These are phyloP conservation scores for Ganoderma meredithae DNA, from an alignment of 1,284 basidiomycete species.

Conservation along the genomic window DNA sequence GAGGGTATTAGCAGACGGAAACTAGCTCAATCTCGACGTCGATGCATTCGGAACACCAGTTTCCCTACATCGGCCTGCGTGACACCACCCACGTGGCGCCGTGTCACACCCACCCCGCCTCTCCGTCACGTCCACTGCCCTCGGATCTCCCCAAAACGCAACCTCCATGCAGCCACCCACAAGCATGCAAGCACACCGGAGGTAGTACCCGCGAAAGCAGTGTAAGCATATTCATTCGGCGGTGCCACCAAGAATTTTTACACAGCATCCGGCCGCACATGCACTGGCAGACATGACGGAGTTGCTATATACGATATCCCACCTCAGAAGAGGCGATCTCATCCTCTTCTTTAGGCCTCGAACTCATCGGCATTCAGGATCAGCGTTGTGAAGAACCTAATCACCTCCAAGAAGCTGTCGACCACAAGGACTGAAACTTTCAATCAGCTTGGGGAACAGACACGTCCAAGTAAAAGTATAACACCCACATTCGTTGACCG, in stretches of 20 bases:
- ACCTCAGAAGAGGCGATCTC: neutral
- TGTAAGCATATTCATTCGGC: neutral
- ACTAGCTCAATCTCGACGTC: slow-evolving; percentile 26
- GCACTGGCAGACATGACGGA: neutral
- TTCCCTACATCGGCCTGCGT: slow-evolving; percentile 27
- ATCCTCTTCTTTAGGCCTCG: slow-evolving; percentile 17
- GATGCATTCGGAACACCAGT: slow-evolving; percentile 28
- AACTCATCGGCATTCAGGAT: slow-evolving; percentile 58
- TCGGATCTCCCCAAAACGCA: neutral
- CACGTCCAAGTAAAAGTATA: neutral
- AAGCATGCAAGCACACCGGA: neutral
- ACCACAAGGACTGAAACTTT: slow-evolving; percentile 43
- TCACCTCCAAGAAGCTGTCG: slow-evolving; percentile 50
- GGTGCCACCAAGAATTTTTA: neutral
- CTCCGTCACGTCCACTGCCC: slow-evolving; percentile 11
- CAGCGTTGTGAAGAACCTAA: slow-evolving; percentile 54
- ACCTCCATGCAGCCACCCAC: neutral
- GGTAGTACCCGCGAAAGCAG: neutral
- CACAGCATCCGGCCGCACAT: neutral
- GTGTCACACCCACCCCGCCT: slow-evolving; percentile 20
- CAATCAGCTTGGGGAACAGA: neutral
- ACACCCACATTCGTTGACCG: slow-evolving; percentile 52
- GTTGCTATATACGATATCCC: neutral
- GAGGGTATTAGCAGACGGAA: slow-evolving; percentile 25
- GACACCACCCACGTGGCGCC: slow-evolving; percentile 16